phyloP scores from a whole-genome alignment of 1,284 basidiomycete species.

The Leccinum huronense region DNA sequence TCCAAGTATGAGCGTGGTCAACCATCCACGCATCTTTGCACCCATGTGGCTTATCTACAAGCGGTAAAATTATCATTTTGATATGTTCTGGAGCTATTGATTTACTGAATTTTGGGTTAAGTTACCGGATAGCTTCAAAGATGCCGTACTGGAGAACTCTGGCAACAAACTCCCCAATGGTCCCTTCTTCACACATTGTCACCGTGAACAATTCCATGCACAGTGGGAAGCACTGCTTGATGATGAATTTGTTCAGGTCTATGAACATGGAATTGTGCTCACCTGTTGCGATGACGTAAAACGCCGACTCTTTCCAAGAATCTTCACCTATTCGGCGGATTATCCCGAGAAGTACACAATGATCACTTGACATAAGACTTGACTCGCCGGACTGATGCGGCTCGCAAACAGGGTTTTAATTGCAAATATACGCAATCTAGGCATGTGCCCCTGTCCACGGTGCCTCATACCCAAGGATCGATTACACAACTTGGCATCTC shows the following conservation, averaged over 20 bases:
- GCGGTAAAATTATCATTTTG: not conserved
- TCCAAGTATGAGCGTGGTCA: not conserved
- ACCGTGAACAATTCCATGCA: not conserved
- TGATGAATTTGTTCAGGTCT: not conserved
- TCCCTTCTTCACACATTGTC: not conserved
- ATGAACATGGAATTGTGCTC: not conserved
- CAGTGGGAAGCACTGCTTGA: not conserved
- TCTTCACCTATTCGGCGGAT: not conserved
- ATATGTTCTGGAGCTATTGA: not conserved
- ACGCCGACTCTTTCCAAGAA: not conserved
- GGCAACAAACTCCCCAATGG: not conserved
- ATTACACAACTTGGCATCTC: not conserved
- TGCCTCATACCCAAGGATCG: not conserved
- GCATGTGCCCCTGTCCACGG: not conserved
- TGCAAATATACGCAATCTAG: not conserved
- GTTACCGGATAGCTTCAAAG: not conserved
- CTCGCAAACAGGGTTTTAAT: not conserved
- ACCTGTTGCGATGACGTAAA: not conserved
- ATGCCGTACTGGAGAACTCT: not conserved
- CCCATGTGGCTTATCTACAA: not conserved
- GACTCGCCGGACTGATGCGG: not conserved
- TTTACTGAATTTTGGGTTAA: not conserved
- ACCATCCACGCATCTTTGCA: not conserved
- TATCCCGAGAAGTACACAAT: not conserved
- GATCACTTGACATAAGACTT: not conserved